Evolutionary conservation across 768 basidiomycete genomes (phyloP), one percentile per base, ranked within the genome.

Genomic region (Tylopilus subfusipes): DNA sequence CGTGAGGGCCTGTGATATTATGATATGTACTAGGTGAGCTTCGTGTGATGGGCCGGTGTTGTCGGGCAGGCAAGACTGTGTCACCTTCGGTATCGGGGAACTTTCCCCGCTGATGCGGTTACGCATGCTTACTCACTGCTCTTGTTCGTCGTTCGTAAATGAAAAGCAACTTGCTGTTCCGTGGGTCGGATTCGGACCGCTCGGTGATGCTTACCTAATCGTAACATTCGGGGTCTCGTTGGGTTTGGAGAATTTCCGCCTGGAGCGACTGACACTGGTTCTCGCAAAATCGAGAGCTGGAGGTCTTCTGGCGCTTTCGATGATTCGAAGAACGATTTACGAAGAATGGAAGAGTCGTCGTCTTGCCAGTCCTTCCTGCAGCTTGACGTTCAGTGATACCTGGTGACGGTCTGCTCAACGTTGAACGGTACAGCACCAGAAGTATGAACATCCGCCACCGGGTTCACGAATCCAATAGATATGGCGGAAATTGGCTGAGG

Each of bases 391-490:
- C 7, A 19, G 38, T 18, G n/a, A n/a, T n/a, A 31, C 55, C 39
- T 56, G 24, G 52, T 53, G 58, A 56, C 50, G 24, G 39, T 18
- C 44, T 31, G 29, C 25, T 48, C 40, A 18, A 33, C 25, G 13
- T 48, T 47, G 44, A 42, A 19, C 48, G 24, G 12, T 22, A 43
- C 49, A 50, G 31, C 30, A 43, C 19, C 13, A 38, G 22, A 48
- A 48, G 38, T 45, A 25, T 45, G 61, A 38, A 54, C 44, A 54
- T 61, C 58, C 63, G 63, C 64, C 63, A 66, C 61, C 60, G 63
- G 51, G 34, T 4, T 46, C 29, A 52, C 50, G 52, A 39, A 46
- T 19, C 11, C 43, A 42, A 44, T 50, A 34, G 33, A 46, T 13
- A 22, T 36, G 30, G 19, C 38, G 9, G 7, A 7, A 19, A 18